Evolutionary conservation across 176 grass and related monocot species (phyloP), one percentile per base, ranked within the genome.

Genomic region (Rhipidocladum racemiflorum): DNA sequence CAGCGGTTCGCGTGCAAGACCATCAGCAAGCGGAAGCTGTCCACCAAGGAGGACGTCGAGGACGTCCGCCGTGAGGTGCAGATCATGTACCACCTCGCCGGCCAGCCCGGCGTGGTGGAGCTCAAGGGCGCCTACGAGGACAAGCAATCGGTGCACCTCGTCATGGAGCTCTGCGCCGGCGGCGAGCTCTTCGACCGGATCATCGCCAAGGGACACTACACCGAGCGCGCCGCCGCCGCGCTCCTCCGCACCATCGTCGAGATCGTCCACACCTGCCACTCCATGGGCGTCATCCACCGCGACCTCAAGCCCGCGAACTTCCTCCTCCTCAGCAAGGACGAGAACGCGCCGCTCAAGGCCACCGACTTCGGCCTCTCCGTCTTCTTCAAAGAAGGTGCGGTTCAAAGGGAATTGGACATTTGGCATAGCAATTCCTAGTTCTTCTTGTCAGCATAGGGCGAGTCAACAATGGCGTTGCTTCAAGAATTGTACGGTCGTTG

Each of bases 61-160:
- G 92, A 97, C 79, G 95, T 97, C 27, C 83, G 95, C 0, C 85
- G 95, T 2, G 95, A 97, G 90, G 95, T 94, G 32, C 95, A 97
- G 90, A 97, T 97, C 92, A 97, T 97, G 95, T 92, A 97, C 92
- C 95, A 97, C 92, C 95, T 97, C 11, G 87, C 94, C 6, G 92
- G 95, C 0, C 95, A 97, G 71, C 92, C 95, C 67, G 94, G 92
- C 73, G 68, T 97, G 56, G 95, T 97, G 1, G 95, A 94, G 74
- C 77, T 97, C 81, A 94, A 92, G 86, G 95, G 90, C 54, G 95
- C 90, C 4, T 97, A 89, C 79, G 95, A 97, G 81, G 92, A 97
- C 83, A 94, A 94, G 90, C 95, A 97, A 56, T 94, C 92, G 0
- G 95, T 94, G 63, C 90, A 97, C 85, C 85, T 97, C 6, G 94